Evolutionary conservation across 1,284 basidiomycete genomes (phyloP).

Genomic region (Marasmius tenuissimus): DNA sequence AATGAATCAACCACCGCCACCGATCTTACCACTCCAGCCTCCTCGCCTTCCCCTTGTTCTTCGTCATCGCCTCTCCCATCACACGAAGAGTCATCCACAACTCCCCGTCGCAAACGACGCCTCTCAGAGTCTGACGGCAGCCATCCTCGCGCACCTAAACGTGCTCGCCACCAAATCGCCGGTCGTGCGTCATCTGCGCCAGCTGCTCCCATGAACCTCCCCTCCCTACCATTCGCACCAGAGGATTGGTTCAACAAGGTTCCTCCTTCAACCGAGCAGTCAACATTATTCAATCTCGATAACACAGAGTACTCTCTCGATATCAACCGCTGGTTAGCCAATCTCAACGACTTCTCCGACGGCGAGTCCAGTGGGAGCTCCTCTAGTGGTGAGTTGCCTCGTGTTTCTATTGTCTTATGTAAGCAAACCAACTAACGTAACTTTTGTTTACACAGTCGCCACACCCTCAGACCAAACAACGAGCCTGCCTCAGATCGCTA

Average conservation of each 20-base stretch:
- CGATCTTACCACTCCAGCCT: no score
- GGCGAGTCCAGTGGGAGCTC: background rate
- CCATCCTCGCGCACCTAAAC: no score
- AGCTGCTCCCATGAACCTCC: background rate
- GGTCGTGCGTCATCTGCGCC: background rate
- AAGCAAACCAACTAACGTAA: background rate
- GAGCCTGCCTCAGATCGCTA: no score
- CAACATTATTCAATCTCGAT: background rate
- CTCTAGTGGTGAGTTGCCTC: background rate
- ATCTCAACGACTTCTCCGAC: background rate
- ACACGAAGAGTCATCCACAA: no score
- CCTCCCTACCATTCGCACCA: background rate
- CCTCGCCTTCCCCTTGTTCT: no score
- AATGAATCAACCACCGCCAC: background rate
- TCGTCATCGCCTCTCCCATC: no score
- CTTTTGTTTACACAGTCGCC: background rate
- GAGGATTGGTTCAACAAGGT: background rate
- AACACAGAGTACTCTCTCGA: background rate
- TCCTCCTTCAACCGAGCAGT: background rate
- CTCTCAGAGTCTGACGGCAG: no score
- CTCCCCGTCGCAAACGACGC: no score
- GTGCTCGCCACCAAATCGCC: no score
- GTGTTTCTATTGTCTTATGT: background rate
- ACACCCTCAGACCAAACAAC: no score
- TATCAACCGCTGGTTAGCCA: background rate